Base-by-base conservation (phyloP, 306 rosid species). In the Pyrus pyrifolia region DNA sequence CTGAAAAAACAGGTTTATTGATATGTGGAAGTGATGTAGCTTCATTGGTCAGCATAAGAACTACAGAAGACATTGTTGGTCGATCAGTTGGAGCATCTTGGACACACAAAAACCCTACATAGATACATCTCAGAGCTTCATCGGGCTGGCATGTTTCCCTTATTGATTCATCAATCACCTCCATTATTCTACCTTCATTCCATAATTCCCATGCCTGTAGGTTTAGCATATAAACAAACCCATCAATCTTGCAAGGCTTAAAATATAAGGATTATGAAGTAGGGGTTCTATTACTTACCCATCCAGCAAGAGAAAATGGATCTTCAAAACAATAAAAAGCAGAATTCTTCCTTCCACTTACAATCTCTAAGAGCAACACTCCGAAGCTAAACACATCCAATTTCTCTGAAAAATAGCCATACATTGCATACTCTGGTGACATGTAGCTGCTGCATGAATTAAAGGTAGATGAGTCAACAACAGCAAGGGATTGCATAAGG, bases 141-240 rank as follows among this genome's bases (percentile, higher is more conserved):
- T 40, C 12, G 7, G 42, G 23, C 23, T 2, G 45, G 49, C 83
- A 68, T 0, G 62, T 61, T 25, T 80, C 72, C 29, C 59, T 31
- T 33, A 74, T 1, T 8, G 25, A 52, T 53, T 1, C 21, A 22
- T 74, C 83, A 59, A 62, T 52, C 18, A 74, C 46, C 57, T 86
- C 92, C 80, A 83, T 49, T 14, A 53, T 72, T 62, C 70, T 84
- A 1, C 83, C 79, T 12, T 30, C 76, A 30, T 38, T 68, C 67
- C 83, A 80, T 14, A 74, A 13, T 2, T 49, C 46, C 83, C 79
- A 80, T 22, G 72, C 79, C 79, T 72, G 14, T 30, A 13, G 29
- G n/a, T 71, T 71, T 22, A 71, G 3, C 61, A 30, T 5, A 11
- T 52, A 27, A 11, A 46, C 7, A 14, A 19, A 51, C 29, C 15